Conservation (phyloP, 2,329 filamentous ascomycete species). For the Colletotrichum sp. region DNA sequence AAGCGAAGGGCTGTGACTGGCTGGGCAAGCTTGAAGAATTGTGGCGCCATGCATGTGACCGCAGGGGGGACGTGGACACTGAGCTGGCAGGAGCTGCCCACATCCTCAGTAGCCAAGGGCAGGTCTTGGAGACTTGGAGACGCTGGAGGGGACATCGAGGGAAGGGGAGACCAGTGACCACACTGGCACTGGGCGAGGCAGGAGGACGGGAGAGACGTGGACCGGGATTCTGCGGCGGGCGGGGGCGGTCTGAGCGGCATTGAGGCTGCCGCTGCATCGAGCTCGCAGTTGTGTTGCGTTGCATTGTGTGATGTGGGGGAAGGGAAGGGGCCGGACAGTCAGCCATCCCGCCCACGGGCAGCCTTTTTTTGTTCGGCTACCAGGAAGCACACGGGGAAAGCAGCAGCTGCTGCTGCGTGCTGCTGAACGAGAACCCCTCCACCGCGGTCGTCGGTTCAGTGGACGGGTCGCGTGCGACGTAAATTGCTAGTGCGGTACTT, state of each 20-base stretch:
- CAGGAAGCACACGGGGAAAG: background rate
- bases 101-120: background rate
- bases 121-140: background rate
- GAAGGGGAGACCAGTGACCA: background rate
- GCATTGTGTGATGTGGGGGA: conserved; percentile 1
- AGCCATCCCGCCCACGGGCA: background rate
- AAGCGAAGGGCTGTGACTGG: background rate
- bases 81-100: background rate
- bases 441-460: conserved; percentile 3
- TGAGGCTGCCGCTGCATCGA: background rate
- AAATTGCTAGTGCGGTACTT: conserved; percentile 15
- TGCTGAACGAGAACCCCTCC: conserved; percentile 3
- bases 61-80: conserved; percentile 9
- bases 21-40: conserved; percentile 12
- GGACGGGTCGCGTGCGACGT: background rate
- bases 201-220: background rate
- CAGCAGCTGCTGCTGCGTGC: background rate
- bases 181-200: background rate
- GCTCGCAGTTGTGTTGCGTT: background rate
- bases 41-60: conserved; percentile 19
- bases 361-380: conserved; percentile 7
- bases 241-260: conserved; percentile 13
- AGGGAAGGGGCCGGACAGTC: background rate
- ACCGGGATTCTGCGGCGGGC: background rate
- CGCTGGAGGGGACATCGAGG: background rate